Conservation (phyloP, 2,329 filamentous ascomycete genomes). For the Phyllosticta citriasiana region DNA sequence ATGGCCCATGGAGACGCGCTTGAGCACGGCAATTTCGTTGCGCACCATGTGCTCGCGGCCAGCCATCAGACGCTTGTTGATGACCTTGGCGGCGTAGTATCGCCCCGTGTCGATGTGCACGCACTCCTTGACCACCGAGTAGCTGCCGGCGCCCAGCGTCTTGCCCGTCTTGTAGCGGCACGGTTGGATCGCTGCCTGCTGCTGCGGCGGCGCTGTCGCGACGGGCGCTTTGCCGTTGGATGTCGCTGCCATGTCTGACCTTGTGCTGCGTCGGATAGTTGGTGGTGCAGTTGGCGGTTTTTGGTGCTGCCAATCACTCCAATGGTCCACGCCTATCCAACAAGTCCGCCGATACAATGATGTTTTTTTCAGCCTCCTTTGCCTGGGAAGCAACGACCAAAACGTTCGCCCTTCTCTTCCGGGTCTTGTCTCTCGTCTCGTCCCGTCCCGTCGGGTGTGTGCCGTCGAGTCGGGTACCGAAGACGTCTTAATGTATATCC, state of each 20-base stretch:
- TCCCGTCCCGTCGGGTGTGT: not conserved
- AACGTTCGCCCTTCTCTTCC: not conserved
- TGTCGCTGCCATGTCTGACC: not conserved
- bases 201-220: not conserved
- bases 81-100: constrained; percentile 98
- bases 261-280: not conserved
- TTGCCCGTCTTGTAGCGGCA: constrained; percentile 99
- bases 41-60: constrained; percentile 98
- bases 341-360: no score
- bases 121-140: constrained; percentile 97
- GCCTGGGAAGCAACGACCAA: not conserved
- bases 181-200: constrained; percentile 62
- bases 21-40: constrained; percentile 95
- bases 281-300: no score
- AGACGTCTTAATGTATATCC: not conserved
- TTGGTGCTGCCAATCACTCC: no score
- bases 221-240: not conserved
- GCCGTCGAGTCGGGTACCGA: not conserved
- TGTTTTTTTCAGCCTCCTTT: no score
- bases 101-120: constrained; percentile 96
- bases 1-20: constrained; percentile 97
- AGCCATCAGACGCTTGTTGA: constrained; percentile 97
- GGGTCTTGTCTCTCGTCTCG: not conserved
- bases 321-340: not conserved
- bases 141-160: constrained; percentile 90